Evolutionary conservation across 306 rosid species (phyloP).

Genomic region (Hippophae gyantsensis): DNA sequence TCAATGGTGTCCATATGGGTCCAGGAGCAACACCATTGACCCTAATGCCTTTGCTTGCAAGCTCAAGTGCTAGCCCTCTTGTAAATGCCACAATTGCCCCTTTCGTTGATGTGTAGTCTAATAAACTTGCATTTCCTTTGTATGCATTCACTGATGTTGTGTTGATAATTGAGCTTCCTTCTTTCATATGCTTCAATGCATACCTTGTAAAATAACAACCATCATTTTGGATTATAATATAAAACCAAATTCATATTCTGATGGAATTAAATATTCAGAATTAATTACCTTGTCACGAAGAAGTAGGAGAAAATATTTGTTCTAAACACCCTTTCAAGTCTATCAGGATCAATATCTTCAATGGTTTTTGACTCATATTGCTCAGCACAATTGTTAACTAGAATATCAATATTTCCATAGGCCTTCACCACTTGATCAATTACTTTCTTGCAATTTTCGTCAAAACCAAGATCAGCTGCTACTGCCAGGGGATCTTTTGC

Average conservation of each 20-base stretch:
- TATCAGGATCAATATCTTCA: conserved; percentile 60
- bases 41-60: conserved; percentile 40
- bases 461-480: conserved; percentile 63
- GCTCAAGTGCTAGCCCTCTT: conserved; percentile 58
- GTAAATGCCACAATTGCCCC: conserved; percentile 69
- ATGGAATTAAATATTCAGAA: not conserved
- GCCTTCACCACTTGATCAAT: conserved; percentile 44
- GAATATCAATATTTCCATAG: conserved; percentile 48
- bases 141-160: conserved; percentile 69
- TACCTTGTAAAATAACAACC: conserved; percentile 28
- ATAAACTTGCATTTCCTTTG: conserved; percentile 29
- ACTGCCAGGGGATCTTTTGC: conserved; percentile 61
- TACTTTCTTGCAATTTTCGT: conserved; percentile 56
- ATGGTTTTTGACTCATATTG: conserved; percentile 40
- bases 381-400: conserved; percentile 73
- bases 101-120: conserved; percentile 61
- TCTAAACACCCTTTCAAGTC: conserved; percentile 62
- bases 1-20: conserved; percentile 73
- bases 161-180: conserved; percentile 68
- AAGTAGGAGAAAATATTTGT: conserved; percentile 67
- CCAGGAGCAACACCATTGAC: conserved; percentile 88
- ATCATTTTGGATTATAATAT: too few species aligned
- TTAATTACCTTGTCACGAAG: conserved; percentile 43
- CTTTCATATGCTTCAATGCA: conserved; percentile 65
- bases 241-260: too few species aligned